phyloP scores from a whole-genome alignment of 768 basidiomycete species.

The Suillus occidentalis region DNA sequence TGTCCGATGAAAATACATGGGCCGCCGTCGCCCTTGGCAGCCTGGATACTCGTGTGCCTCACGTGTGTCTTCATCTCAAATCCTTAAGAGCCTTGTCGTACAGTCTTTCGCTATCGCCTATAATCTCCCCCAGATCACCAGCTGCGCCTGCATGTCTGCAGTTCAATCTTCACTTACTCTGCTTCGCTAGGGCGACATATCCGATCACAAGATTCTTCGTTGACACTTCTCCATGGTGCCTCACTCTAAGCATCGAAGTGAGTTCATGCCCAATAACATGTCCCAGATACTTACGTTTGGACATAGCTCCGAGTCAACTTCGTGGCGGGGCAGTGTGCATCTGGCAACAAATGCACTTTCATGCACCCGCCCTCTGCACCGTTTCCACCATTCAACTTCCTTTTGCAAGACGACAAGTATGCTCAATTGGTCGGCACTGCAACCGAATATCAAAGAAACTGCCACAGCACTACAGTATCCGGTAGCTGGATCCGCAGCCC shows the following conservation, averaged over 20 bases:
- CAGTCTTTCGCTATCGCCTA: conserved; percentile 22
- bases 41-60: conserved; percentile 31
- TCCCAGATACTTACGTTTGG: conserved; percentile 9
- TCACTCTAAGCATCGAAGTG: conserved; percentile 33
- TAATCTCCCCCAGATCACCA: background rate
- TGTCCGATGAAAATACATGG: conserved; percentile 12
- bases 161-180: conserved; percentile 5
- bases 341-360: conserved; percentile 40
- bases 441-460: conserved; percentile 17
- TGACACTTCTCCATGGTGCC: conserved; percentile 5
- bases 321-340: conserved; percentile 35
- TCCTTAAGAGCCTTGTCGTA: conserved; percentile 27
- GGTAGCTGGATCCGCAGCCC: background rate
- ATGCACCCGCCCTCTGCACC: conserved; percentile 29
- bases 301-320: conserved; percentile 36
- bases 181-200: background rate
- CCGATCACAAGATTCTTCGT: background rate
- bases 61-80: conserved; percentile 32
- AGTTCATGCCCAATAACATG: conserved; percentile 14
- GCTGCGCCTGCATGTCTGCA: background rate
- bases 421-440: conserved; percentile 18
- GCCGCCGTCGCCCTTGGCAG: conserved; percentile 10
- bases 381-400: conserved; percentile 14
- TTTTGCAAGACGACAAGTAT: conserved; percentile 14
- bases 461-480: conserved; percentile 9